Conservation (phyloP, 1,284 basidiomycete genomes). For the Jaminaea rosea region DNA sequence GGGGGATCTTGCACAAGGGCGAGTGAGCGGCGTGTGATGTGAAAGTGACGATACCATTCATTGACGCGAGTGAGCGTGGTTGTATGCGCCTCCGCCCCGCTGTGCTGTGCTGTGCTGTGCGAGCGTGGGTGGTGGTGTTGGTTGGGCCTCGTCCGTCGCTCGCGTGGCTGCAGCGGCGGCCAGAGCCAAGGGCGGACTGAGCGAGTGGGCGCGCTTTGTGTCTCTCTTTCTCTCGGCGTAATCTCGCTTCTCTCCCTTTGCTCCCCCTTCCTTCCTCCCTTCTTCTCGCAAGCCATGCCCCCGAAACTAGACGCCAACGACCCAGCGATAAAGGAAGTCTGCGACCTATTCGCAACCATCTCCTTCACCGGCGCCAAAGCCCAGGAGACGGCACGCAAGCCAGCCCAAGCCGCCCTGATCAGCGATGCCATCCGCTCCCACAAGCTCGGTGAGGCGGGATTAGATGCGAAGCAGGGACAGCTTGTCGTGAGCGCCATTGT, state of each 20-base stretch:
- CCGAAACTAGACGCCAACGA: slow-evolving; percentile 24
- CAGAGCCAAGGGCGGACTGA: no score
- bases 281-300: not conserved
- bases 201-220: no score
- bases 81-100: not conserved
- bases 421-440: slow-evolving; percentile 59
- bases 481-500: slow-evolving; percentile 61
- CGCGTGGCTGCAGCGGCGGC: not conserved
- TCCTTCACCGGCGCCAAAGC: slow-evolving; percentile 72
- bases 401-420: slow-evolving; percentile 51
- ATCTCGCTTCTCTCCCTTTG: not conserved
- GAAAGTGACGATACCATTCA: not conserved
- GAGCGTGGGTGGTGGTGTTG: not conserved
- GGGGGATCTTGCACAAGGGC: not conserved
- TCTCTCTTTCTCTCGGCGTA: no score
- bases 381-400: slow-evolving; percentile 53
- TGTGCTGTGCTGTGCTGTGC: not conserved
- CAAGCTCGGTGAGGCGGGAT: slow-evolving; percentile 37
- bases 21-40: not conserved
- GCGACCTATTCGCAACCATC: slow-evolving; percentile 67
- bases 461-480: slow-evolving; percentile 73
- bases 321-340: slow-evolving; percentile 52
- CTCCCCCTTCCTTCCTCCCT: not conserved
- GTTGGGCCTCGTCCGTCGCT: not conserved
- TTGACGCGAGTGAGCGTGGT: no score